Evolutionary conservation across 805 yeast genomes (phyloP), one percentile per base, ranked within the genome.

Genomic region (Wickerhamiella cacticola): DNA sequence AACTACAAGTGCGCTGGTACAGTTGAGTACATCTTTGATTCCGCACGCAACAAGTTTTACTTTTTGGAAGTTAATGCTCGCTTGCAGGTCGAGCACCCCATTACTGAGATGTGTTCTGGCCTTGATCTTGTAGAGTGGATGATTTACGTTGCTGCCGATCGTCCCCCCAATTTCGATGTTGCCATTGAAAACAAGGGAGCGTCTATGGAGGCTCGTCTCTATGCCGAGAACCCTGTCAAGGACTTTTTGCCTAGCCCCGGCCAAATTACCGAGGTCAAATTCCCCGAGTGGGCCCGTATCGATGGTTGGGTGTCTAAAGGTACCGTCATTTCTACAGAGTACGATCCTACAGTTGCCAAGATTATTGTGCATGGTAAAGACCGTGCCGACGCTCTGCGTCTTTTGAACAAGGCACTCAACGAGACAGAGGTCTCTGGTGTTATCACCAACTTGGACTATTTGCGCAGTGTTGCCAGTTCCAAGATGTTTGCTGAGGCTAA

Each of bases 201-300:
- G 0, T 76, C 96, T 0, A 89, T 89, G 88, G 98, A 89, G 67
- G 97, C 96, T 28, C 76, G 98, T 62, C 70, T 89, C 45, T 92
- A 92, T 57, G 96, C 98, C 31, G 98, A 89, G 66, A 89, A 92
- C 67, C 97, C 98, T 1, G 89, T 83, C 38, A 88, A 86, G 61
- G 95, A 81, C 54, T 89, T 89, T 66, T 75, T 80, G 73, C 98
- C 98, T 18, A 85, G 96, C 26, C 97, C 98, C 24, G 98, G 98
- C 54, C 94, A 82, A 64, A 69, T 89, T 50, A 79, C 86, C 9
- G 87, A 85, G 55, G 88, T 89, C 35, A 63, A 67, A 45, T 92
- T 88, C 72, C 97, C 98, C 2, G 65, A 68, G 19, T 82, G 88
- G 82, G 96, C 96, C 7, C 79, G 98, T 67, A 76, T 89, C 53